phyloP scores from a whole-genome alignment of 345 rosid species.

The Pistacia vera region DNA sequence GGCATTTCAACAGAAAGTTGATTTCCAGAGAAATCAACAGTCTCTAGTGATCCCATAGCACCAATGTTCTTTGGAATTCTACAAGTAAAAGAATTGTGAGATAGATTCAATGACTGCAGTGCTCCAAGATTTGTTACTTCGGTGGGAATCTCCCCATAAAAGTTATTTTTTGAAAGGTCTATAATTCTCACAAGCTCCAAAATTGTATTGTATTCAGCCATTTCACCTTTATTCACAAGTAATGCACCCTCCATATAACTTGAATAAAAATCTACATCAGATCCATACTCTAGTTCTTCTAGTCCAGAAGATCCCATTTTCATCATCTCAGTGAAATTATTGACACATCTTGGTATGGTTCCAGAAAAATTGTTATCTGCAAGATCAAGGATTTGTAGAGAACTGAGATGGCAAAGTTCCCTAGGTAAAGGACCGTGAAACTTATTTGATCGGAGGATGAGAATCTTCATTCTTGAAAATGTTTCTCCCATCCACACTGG shows the following conservation, averaged over 20 bases:
- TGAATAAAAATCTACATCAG: too few species aligned
- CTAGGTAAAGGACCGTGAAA: slow-evolving; percentile 24
- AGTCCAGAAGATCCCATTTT: too few species aligned
- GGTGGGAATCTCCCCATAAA: slow-evolving; percentile 13
- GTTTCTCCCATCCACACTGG: slow-evolving; percentile 14
- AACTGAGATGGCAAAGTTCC: slow-evolving; percentile 1
- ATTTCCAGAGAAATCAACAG: slow-evolving; percentile 22
- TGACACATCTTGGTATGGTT: slow-evolving; percentile 13
- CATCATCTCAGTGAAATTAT: background rate
- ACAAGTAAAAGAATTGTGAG: slow-evolving; percentile 13
- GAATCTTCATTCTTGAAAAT: background rate
- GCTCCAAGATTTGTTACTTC: slow-evolving; percentile 20
- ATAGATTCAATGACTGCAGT: slow-evolving; percentile 25
- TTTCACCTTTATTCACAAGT: slow-evolving; percentile 19
- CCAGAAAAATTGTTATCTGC: slow-evolving; percentile 19
- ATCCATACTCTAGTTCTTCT: background rate
- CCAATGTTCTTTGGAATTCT: slow-evolving; percentile 22
- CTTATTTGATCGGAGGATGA: slow-evolving; percentile 17
- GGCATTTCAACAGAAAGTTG: slow-evolving; percentile 28
- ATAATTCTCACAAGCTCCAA: slow-evolving; percentile 12
- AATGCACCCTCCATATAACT: background rate
- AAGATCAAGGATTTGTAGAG: slow-evolving; percentile 17
- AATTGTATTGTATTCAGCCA: slow-evolving; percentile 17
- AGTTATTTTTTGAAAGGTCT: slow-evolving; percentile 26
- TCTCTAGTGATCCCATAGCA: slow-evolving; percentile 18